phyloP scores from a whole-genome alignment of 805 yeast genomes.

The Blastobotrys peoriensis region DNA sequence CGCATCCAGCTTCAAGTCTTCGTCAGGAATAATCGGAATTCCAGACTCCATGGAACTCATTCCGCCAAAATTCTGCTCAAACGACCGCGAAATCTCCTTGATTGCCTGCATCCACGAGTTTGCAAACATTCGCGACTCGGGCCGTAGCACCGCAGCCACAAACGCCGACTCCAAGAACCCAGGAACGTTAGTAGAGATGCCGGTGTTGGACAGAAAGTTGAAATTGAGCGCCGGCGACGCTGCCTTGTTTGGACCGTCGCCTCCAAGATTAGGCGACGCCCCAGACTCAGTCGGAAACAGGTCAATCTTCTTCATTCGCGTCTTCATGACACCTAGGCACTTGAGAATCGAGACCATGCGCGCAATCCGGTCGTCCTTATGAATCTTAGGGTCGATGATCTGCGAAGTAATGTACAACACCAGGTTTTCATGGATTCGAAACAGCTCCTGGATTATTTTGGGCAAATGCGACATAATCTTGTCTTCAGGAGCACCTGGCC shows the following conservation, averaged over 20 bases:
- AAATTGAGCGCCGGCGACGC: neutral
- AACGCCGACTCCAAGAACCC: constrained; percentile 81
- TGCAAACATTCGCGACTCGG: constrained; percentile 69
- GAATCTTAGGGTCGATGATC: constrained; percentile 55
- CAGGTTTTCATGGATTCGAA: constrained; percentile 62
- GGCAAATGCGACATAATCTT: constrained; percentile 53
- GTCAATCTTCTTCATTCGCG: constrained; percentile 57
- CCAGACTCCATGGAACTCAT: constrained; percentile 16
- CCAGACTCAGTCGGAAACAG: constrained; percentile 37
- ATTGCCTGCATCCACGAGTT: constrained; percentile 65
- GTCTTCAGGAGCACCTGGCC: constrained; percentile 37
- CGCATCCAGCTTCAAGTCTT: constrained; percentile 13
- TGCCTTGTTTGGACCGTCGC: no score
- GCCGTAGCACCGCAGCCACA: constrained; percentile 65
- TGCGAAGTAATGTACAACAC: constrained; percentile 59
- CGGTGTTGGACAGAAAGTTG: constrained; percentile 3
- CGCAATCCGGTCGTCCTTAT: constrained; percentile 53
- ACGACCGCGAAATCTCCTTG: constrained; percentile 23
- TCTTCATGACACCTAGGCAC: constrained; percentile 56
- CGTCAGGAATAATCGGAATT: constrained; percentile 26
- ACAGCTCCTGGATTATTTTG: constrained; percentile 55
- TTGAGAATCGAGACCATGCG: constrained; percentile 64
- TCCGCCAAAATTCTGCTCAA: neutral
- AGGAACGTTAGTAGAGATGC: constrained; percentile 43
- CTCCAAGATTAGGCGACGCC: neutral